These are phyloP conservation scores for Eucalyptus tenuipes DNA, from an alignment of 345 rosid genomes.

Conservation along the genomic window DNA sequence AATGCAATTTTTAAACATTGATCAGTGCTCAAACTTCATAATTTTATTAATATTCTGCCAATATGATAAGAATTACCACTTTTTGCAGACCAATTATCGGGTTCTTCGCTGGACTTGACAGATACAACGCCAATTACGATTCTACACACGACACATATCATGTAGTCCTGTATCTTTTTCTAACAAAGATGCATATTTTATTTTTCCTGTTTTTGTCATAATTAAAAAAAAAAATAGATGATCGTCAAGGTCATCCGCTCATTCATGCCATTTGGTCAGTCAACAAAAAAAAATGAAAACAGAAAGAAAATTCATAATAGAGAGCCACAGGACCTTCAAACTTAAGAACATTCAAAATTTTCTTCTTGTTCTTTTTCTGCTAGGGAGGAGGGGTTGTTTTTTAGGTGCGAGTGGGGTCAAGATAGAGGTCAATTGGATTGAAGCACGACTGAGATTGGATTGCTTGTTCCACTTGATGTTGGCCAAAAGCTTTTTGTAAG, in stretches of 20 bases:
- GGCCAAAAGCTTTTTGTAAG: background rate
- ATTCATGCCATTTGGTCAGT: background rate
- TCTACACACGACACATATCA: background rate
- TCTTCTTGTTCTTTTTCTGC: background rate
- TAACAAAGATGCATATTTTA: background rate
- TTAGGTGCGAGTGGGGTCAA: background rate
- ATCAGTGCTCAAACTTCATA: background rate
- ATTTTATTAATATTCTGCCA: background rate
- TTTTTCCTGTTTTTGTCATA: background rate
- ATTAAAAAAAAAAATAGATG: background rate
- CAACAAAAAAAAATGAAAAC: background rate
- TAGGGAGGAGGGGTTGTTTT: background rate
- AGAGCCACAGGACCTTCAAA: background rate
- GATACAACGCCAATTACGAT: background rate
- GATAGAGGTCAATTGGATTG: background rate
- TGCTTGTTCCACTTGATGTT: background rate
- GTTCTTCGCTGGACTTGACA: background rate
- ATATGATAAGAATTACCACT: background rate
- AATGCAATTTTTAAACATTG: too few relatives aligned
- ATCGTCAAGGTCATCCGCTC: background rate
- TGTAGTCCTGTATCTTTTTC: background rate
- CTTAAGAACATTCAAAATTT: background rate
- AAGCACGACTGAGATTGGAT: background rate
- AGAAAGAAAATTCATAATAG: background rate
- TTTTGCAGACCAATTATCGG: background rate